A percentile compares a stretch with the other conserved stretches of the same genome.
Conservation (phyloP, 2,329 filamentous ascomycete genomes). For the Rugonectria rugulosa region DNA sequence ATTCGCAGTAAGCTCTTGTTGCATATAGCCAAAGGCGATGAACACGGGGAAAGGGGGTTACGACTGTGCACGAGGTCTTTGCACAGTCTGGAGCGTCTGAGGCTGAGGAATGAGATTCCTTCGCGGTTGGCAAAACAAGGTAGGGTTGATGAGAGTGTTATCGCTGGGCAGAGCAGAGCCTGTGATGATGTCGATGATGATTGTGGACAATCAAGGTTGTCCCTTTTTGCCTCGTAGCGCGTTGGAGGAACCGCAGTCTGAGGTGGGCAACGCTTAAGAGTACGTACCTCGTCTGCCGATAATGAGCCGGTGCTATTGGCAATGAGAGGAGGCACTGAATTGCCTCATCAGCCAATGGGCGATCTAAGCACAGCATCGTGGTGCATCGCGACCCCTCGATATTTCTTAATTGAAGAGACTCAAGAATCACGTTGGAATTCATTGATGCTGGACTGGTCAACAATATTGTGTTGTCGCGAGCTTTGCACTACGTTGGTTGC, state of each 20-base stretch:
- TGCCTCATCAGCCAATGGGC: conserved; percentile 14
- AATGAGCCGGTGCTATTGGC: conserved; percentile 36
- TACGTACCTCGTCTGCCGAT: conserved; percentile 33
- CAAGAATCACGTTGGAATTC: conserved; percentile 3
- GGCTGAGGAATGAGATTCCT: conserved; percentile 14
- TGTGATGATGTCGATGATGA: conserved; percentile 16
- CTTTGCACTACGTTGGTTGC: not conserved
- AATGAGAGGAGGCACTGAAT: not conserved
- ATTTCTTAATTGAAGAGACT: conserved; percentile 2
- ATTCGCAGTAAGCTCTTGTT: conserved; percentile 62
- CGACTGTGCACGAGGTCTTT: conserved; percentile 58
- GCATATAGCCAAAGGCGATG: conserved; percentile 66
- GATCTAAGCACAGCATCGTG: conserved; percentile 14
- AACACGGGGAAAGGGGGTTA: conserved; percentile 43
- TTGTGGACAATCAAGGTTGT: conserved; percentile 31
- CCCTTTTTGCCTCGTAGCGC: conserved; percentile 35
- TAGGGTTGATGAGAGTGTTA: conserved; percentile 21
- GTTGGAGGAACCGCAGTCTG: conserved; percentile 29
- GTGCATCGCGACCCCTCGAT: not conserved
- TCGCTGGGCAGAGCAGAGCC: conserved; percentile 27
- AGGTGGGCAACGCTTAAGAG: not conserved
- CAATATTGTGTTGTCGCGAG: not conserved
- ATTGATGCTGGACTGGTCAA: not conserved
- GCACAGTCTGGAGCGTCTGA: conserved; percentile 57
- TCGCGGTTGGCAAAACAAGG: conserved; percentile 8